These are phyloP conservation scores for Corinectria fuckeliana DNA, from an alignment of 2,329 filamentous ascomycete genomes.

Conservation along the genomic window DNA sequence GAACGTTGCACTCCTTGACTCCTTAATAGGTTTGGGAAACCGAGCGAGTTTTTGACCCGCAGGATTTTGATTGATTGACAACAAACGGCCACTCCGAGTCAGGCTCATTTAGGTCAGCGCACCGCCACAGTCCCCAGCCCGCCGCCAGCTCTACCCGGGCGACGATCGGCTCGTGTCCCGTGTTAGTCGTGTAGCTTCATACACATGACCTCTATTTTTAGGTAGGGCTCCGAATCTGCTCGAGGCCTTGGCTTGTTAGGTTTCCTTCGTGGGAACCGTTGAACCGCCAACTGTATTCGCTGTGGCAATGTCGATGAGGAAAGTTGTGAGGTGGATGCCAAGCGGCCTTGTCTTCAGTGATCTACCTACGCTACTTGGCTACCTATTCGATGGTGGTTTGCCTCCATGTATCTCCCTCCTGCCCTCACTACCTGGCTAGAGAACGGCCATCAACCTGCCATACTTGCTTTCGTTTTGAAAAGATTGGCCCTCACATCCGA, in stretches of 20 bases:
- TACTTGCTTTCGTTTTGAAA: background rate
- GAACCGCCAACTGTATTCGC: no score
- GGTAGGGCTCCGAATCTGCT: slow-evolving; percentile 19
- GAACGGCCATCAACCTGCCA: background rate
- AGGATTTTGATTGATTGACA: background rate
- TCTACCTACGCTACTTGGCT: background rate
- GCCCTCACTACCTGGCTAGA: background rate
- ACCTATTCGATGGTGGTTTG: background rate
- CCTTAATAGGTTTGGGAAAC: no score
- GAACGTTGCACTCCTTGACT: slow-evolving; percentile 14
- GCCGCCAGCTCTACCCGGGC: slow-evolving; percentile 13
- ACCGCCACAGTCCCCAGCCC: slow-evolving; percentile 24
- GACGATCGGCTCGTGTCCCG: slow-evolving; percentile 18
- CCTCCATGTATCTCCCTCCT: background rate
- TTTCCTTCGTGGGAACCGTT: no score
- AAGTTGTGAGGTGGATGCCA: background rate
- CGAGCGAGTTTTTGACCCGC: background rate
- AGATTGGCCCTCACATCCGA: background rate
- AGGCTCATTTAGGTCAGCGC: background rate
- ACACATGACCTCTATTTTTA: slow-evolving; percentile 15
- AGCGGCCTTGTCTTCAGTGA: background rate
- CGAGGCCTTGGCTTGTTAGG: no score
- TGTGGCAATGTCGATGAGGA: background rate
- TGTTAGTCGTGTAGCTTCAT: background rate
- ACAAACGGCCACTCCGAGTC: background rate